Evolutionary conservation across 176 grass and related monocot genomes (phyloP).

Genomic region (Triticum urartu): DNA sequence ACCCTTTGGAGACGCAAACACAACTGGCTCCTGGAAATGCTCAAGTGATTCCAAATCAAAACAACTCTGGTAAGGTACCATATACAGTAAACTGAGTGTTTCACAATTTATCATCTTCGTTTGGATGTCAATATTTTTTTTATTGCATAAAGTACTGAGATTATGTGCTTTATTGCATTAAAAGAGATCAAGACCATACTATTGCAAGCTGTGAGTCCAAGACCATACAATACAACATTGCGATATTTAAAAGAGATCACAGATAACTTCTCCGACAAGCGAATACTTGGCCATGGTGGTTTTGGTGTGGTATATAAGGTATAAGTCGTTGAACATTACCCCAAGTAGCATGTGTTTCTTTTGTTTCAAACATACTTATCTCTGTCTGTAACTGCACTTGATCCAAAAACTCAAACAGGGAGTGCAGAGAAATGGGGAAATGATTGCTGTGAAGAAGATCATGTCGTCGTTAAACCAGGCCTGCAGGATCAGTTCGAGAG

Average conservation of each 20-base stretch:
- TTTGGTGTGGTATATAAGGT: background rate
- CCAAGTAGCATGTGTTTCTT: background rate
- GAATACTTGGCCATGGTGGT: background rate
- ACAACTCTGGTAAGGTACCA: conserved; percentile 36
- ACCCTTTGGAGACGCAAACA: too few species aligned
- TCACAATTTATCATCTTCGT: background rate
- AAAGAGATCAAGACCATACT: background rate
- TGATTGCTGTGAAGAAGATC: background rate
- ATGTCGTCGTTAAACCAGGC: background rate
- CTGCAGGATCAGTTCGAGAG: background rate
- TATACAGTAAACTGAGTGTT: background rate
- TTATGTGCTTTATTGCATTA: background rate
- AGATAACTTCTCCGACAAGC: background rate
- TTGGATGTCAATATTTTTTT: background rate
- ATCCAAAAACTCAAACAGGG: background rate
- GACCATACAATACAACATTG: background rate
- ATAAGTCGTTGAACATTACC: background rate
- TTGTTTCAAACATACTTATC: too few species aligned
- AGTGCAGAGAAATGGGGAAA: background rate
- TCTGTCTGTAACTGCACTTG: background rate
- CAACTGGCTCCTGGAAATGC: too few species aligned
- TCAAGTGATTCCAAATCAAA: too few species aligned
- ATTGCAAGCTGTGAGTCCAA: background rate
- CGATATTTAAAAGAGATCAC: background rate
- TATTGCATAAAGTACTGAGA: background rate